Evolutionary conservation across 2,329 filamentous ascomycete species (phyloP), one percentile per base, ranked within the genome.

Genomic region (Cordyceps sp.): DNA sequence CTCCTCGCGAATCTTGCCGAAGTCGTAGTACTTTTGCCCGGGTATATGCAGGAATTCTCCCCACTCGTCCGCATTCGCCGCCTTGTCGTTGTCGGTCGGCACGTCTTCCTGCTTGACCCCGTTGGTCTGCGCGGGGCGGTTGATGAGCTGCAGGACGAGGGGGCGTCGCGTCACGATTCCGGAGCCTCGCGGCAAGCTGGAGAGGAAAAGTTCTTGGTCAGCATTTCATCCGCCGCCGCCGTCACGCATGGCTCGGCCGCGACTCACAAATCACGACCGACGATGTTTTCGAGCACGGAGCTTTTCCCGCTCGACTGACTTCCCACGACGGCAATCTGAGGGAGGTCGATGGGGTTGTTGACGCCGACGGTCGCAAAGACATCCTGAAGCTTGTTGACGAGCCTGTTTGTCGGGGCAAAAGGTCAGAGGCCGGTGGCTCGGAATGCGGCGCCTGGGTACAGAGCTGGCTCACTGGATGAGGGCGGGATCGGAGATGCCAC

Each of bases 261-360:
- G 13, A 68, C 83, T 64, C 69, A 96, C 88, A 98, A 98, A 62
- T 98, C 90, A 66, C 90, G 74, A 37, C 90, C 90, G 36, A 98
- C 90, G 50, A 98, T 98, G 53, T 98, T 98, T 61, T 98, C 90
- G 49, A 98, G 62, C 45, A 98, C 90, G 14, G 90, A 98, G 69
- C 85, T 94, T 76, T 98, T 98, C 62, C 90, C 90, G 58, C 88
- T 94, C 15, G 90, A 98, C 64, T 98, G 90, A 58, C 86, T 94
- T 51, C 90, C 90, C 36, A 98, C 90, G 45, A 98, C 90, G 45
- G 80, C 88, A 55, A 98, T 98, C 65, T 98, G 90, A 34, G 90
- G 90, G 41, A 98, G 64, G 64, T 98, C 90, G 67, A 98, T 98
- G 39, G 90, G 90, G 61, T 98, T 98, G 72, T 93, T 90, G 50